Conservation (phyloP, 257 asterid genomes). For the Nicotiana undulata region DNA sequence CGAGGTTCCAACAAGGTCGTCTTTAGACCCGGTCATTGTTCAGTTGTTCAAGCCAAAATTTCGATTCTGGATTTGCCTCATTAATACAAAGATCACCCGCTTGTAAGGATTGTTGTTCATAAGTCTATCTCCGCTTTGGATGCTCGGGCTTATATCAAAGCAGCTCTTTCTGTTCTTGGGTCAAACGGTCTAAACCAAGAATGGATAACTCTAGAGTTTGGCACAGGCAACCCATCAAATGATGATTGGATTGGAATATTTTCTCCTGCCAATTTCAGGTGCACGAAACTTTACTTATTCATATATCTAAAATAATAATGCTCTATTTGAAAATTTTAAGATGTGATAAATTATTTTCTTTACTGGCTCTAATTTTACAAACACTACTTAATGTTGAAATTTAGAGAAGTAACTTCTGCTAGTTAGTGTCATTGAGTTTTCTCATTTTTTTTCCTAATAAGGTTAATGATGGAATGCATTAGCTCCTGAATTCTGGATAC, state of each 20-base stretch:
- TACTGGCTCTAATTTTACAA: too few relatives aligned
- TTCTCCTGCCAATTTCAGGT: slow-evolving; percentile 96
- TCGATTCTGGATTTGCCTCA: too few relatives aligned
- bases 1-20: too few relatives aligned
- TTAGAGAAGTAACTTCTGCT: too few relatives aligned
- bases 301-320: neutral
- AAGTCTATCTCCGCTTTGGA: slow-evolving; percentile 54
- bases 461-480: too few relatives aligned
- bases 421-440: too few relatives aligned
- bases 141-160: slow-evolving; percentile 45
- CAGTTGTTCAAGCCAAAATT: too few relatives aligned
- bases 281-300: neutral
- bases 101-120: slow-evolving; percentile 48
- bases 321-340: neutral
- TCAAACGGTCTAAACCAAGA: slow-evolving; percentile 44
- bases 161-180: slow-evolving; percentile 77
- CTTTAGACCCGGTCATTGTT: too few relatives aligned
- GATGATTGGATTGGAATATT: slow-evolving; percentile 95
- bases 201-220: slow-evolving; percentile 58
- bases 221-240: slow-evolving; percentile 45
- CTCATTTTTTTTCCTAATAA: too few relatives aligned
- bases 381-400: too few relatives aligned
- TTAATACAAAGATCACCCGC: slow-evolving; percentile 80
- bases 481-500: too few relatives aligned
- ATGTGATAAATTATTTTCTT: neutral